Evolutionary conservation across 345 rosid species (phyloP).

Genomic region (Xanthoceras sorbifolium): DNA sequence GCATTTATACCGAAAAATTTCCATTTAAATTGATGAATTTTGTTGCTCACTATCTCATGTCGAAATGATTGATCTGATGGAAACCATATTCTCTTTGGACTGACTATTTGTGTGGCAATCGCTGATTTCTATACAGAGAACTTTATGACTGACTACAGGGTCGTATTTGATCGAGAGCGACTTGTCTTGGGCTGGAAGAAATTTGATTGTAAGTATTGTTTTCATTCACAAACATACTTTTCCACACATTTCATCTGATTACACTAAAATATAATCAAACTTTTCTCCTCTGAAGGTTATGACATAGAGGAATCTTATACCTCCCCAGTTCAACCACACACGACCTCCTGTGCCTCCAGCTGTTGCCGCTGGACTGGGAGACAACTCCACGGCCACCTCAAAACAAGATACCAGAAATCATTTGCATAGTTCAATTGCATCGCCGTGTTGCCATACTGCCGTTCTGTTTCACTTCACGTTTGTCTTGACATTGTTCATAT

Average conservation of each 20-base stretch:
- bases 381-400: constrained; percentile 37
- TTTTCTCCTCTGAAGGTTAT: constrained; percentile 50
- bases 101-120: constrained; percentile 5
- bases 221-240: not conserved
- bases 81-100: not conserved
- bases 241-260: not conserved
- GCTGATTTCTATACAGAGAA: constrained; percentile 53
- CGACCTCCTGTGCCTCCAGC: constrained; percentile 58
- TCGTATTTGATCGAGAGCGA: constrained; percentile 77
- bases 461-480: constrained; percentile 18
- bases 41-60: not conserved
- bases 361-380: constrained; percentile 56
- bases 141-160: constrained; percentile 83
- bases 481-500: constrained; percentile 17
- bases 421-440: constrained; percentile 39
- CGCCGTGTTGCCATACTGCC: constrained; percentile 13
- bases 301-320: constrained; percentile 44
- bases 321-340: constrained; percentile 38
- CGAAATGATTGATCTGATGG: not conserved
- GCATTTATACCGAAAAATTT: not conserved
- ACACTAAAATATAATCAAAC: not conserved
- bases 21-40: not conserved
- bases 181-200: constrained; percentile 79
- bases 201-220: constrained; percentile 58
- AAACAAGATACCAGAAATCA: constrained; percentile 30